Conservation (phyloP, 225 moss, liverwort and hornwort species). For the Sphagnum contortum region DNA sequence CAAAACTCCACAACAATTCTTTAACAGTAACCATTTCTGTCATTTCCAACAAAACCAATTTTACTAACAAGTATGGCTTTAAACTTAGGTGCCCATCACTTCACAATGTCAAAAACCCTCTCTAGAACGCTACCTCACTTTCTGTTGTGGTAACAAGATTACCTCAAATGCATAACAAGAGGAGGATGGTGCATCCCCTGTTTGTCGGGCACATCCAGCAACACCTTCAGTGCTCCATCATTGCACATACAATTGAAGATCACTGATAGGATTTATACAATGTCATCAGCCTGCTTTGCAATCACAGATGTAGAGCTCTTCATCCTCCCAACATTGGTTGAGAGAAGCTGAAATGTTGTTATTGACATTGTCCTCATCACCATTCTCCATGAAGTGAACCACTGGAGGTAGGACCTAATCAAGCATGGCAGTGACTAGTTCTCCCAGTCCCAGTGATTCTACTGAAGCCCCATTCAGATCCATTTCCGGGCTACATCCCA, state of each 20-base stretch:
- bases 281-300: slow-evolving; percentile 69
- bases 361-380: slow-evolving; percentile 86
- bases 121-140: neutral
- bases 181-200: slow-evolving; percentile 46
- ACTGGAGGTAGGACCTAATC: slow-evolving; percentile 95
- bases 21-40: too few species aligned
- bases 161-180: slow-evolving; percentile 80
- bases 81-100: too few species aligned
- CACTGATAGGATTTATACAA: slow-evolving; percentile 74
- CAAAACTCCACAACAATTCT: neutral
- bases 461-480: slow-evolving; percentile 53
- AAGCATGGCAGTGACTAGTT: slow-evolving; percentile 66
- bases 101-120: neutral
- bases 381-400: slow-evolving; percentile 89
- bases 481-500: slow-evolving; percentile 82
- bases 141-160: slow-evolving; percentile 1
- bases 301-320: slow-evolving; percentile 38
- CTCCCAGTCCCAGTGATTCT: slow-evolving; percentile 46
- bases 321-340: slow-evolving; percentile 82
- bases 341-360: slow-evolving; percentile 80
- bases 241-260: slow-evolving; percentile 81
- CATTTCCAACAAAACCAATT: slow-evolving; percentile 71
- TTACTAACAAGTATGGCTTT: slow-evolving; percentile 73
- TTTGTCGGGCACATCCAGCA: slow-evolving; percentile 65
- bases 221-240: slow-evolving; percentile 48